Conservation (phyloP, 2,329 filamentous ascomycete genomes). For the Ophiocordyceps camponoti-leonardi region DNA sequence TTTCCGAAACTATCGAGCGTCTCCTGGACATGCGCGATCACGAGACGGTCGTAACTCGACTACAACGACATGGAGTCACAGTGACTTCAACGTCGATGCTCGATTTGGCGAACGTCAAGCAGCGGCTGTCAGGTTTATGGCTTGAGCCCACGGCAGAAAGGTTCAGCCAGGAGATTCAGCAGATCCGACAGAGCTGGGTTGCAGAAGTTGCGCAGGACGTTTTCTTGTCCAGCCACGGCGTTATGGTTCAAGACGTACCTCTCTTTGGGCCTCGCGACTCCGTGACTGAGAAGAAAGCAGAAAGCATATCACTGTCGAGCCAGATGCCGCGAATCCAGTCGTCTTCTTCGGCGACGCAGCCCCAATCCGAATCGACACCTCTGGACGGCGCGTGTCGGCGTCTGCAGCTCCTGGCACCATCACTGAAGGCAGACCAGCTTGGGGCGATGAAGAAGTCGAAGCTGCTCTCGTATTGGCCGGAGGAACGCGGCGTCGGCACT, state of each 20-base stretch:
- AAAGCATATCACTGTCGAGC: background rate
- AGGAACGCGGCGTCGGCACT: constrained; percentile 16
- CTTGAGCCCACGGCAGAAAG: constrained; percentile 9
- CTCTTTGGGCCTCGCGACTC: constrained; percentile 10
- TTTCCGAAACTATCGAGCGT: constrained; percentile 12
- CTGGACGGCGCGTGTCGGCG: constrained; percentile 15
- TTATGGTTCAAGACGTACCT: constrained; percentile 16
- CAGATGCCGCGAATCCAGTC: constrained; percentile 1
- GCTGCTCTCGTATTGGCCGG: constrained; percentile 21
- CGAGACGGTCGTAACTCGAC: constrained; percentile 12
- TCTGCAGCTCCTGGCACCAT: constrained; percentile 16
- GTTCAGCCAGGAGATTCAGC: constrained; percentile 9
- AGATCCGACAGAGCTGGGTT: constrained; percentile 11
- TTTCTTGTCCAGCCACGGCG: constrained; percentile 17
- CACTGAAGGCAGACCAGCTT: constrained; percentile 10
- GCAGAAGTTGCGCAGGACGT: constrained; percentile 15
- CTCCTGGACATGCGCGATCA: constrained; percentile 11
- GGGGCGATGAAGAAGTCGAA: constrained; percentile 10
- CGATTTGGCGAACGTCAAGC: constrained; percentile 11
- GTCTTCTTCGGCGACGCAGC: constrained; percentile 3
- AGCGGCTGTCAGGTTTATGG: constrained; percentile 15
- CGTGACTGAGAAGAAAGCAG: constrained; percentile 2
- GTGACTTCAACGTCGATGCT: constrained; percentile 10
- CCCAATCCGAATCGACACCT: background rate
- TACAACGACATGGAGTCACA: constrained; percentile 9